Evolutionary conservation across 371 early-diverging fungal genomes (phyloP), one percentile per base, ranked within the genome.

Genomic region (Catenaria anguillulae): DNA sequence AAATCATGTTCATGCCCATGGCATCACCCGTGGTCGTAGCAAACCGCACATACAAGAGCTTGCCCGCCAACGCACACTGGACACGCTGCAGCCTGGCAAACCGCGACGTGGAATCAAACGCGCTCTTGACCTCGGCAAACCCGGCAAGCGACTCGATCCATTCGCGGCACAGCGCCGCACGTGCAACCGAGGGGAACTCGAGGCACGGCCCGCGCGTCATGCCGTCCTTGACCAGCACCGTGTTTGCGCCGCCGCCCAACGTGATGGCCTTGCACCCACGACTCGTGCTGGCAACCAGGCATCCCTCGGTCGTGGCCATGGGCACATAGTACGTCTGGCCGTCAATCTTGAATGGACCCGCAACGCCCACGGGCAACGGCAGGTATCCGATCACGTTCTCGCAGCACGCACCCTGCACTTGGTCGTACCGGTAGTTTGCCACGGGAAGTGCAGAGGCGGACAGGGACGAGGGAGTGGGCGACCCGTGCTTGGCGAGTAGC

Each of bases 1-100:
- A 93, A 55, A 96, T 93, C 97, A 97, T 97, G 75, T 97, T 97
- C 97, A 97, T 97, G 33, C 97, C 97, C 97, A 97, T 97, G 10
- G 97, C 97, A 74, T 97, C 97, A 58, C 97, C 97, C 2, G 97
- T 95, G 4, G 84, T 79, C 0, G 96, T 92, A 3, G 84, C 75
- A 75, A 95, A 95, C 26, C 96, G 83, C 52, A 92, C 81, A 65
- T 78, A 95, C 3, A 88, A 76, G 52, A 90, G 73, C 45, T 83
- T 79, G 23, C 96, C 96, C 19, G 92, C 91, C 31, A 94, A 56
- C 0, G 88, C 83, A 2, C 87, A 77, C 79, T 94, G 92, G 66
- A 60, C 42, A 0, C 33, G 33, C 46, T 66, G 43, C 36, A 95
- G 74, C 66, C 86, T 81, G 31, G 90, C 96, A 68, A 92, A 95